Base-by-base conservation (phyloP, 192 early-diverging fungal species). In the Coemansia sp. region DNA sequence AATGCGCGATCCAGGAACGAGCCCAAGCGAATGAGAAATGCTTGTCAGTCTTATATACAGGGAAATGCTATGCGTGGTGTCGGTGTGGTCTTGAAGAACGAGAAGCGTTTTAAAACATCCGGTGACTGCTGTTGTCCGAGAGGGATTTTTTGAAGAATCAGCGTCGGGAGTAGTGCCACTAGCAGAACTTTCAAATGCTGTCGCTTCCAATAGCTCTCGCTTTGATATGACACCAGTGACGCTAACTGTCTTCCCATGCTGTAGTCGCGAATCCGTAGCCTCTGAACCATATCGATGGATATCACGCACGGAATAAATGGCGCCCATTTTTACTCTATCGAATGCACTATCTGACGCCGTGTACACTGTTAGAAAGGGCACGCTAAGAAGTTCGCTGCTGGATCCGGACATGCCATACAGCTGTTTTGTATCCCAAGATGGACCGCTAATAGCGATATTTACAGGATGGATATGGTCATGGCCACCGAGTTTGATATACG, bases 41-140 rank as follows among this genome's bases (percentile, higher is more conserved):
- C 55, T 74, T 7, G 59, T 48, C 26, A 79, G 58, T 29, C 68
- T 74, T 9, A 71, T 33, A 26, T 79, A 79, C 52, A 74, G 21
- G 18, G 45, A 25, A 10, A 68, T 49, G 8, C 56, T 61, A 8
- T n/a, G 46, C n/a, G 48, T 48, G 28, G 33, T 31, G 51, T 68
- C 72, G 2, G 20, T 18, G 23, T 35, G 21, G 58, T 74, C 72
- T 12, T 63, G 55, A 43, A 79, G 56, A 26, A 60, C 57, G 20
- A 79, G 49, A 7, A 48, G 57, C 13, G 30, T 79, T 21, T 74
- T 64, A 28, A 79, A 62, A 18, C 49, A 28, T n/a, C 64, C 64
- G 2, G 64, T 25, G 43, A 51, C 40, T 31, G 58, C 45, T 49
- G 46, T 23, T 23, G 60, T 21, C 45, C 35, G 8, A 7, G 39